Evolutionary conservation across 192 early-diverging fungal species (phyloP), one percentile per base, ranked within the genome.

Genomic region (Backusella tarrabulga): DNA sequence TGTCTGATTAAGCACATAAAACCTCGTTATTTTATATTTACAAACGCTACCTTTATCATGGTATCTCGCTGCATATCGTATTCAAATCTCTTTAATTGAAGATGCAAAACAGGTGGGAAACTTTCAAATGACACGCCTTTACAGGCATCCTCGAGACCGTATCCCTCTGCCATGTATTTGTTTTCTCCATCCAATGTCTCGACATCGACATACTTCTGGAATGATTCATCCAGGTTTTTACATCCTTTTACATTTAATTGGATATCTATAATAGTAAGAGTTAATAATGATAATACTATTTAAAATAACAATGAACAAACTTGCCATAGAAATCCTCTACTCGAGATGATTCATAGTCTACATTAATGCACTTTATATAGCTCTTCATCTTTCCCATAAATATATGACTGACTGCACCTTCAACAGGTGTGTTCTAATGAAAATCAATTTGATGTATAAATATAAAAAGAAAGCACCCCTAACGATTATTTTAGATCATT

Each of bases 331-430:
- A 98, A 84, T 97, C 93, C 78, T 99, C 97, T 32, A 94, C 88
- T 15, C 98, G 88, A 68, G 96, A 97, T 36, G 95, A 98, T 84
- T 98, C 96, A 79, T 91, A 99, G 67, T 95, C 90, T 2, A 99
- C 95, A 68, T 97, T 90, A 74, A 98, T 91, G 69, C 98, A 98
- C 81, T 93, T 93, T 77, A 98, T 93, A 82, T 95, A 99, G 82
- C 93, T 96, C 87, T 98, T 98, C 93, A 96, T 97, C 80, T 95
- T 97, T 36, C 97, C 97, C 34, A 92, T 91, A 88, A 99, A 99
- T 26, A 99, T 86, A 41, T 90, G 90, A 7, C 88, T 86, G 67
- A 98, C 95, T 2, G 95, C 95, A 9, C 97, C 97, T 80, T 98
- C 97, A 0, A 92, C 97, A 44, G 90, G 84, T 14, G 97, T 97